A percentile compares a stretch with the other conserved stretches of the same genome.
Evolutionary conservation across 345 rosid species (phyloP).

Genomic region (Fremontodendron californicum): DNA sequence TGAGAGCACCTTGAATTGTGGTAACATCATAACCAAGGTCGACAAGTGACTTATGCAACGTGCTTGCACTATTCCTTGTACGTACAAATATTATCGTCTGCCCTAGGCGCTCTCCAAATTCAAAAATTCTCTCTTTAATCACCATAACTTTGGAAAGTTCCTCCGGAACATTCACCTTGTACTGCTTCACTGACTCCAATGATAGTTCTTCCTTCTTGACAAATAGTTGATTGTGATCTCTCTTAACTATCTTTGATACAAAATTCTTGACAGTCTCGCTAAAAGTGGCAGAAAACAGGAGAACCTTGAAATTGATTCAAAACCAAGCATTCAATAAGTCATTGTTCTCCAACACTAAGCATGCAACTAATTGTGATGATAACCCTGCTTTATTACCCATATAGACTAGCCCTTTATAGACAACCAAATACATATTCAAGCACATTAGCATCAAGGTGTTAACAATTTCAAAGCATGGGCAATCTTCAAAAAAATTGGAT

Average conservation of each 20-base stretch:
- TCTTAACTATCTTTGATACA: constrained; percentile 49
- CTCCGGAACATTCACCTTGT: constrained; percentile 72
- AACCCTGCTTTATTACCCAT: not conserved
- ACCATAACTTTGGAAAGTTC: constrained; percentile 64
- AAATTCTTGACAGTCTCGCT: constrained; percentile 75
- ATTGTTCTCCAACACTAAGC: not conserved
- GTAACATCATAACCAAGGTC: constrained; percentile 78
- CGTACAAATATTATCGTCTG: constrained; percentile 78
- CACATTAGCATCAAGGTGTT: not conserved
- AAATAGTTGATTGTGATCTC: constrained; percentile 73
- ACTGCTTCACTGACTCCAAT: constrained; percentile 81
- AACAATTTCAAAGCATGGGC: not conserved
- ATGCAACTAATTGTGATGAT: not conserved
- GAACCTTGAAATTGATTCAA: constrained; percentile 20
- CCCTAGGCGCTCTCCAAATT: constrained; percentile 73
- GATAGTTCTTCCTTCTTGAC: constrained; percentile 86
- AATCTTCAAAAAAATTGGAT: not conserved
- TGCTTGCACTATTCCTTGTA: constrained; percentile 52
- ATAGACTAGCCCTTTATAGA: not conserved
- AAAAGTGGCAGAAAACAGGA: constrained; percentile 91
- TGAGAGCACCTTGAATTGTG: constrained; percentile 64
- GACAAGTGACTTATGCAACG: constrained; percentile 56
- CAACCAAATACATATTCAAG: not conserved
- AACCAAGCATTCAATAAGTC: not conserved
- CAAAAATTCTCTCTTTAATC: constrained; percentile 74